Evolutionary conservation across 768 basidiomycete genomes (phyloP).

Genomic region (Pleurotus ostreatus): DNA sequence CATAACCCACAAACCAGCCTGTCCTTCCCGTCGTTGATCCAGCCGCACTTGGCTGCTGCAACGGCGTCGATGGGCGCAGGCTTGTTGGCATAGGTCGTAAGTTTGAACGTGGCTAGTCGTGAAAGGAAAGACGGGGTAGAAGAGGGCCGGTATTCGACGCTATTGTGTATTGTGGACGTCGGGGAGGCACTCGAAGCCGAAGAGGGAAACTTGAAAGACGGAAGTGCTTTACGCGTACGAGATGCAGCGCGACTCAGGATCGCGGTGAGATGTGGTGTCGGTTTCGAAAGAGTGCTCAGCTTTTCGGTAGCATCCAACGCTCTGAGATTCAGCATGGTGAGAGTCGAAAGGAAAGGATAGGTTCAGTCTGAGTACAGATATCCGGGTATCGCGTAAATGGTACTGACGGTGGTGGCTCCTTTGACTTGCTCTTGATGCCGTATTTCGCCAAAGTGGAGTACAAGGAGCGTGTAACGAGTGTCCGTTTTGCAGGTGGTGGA

Average conservation of each 20-base stretch:
- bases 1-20: slow-evolving; percentile 73
- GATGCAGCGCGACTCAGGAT: slow-evolving; percentile 66
- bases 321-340: neutral
- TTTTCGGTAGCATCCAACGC: neutral
- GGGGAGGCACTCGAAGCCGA: slow-evolving; percentile 23
- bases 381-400: neutral
- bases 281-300: slow-evolving; percentile 37
- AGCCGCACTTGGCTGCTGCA: slow-evolving; percentile 78
- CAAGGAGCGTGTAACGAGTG: slow-evolving; percentile 51
- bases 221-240: slow-evolving; percentile 46
- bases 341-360: neutral
- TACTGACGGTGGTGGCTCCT: slow-evolving; percentile 30
- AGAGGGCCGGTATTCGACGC: slow-evolving; percentile 73
- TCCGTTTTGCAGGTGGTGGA: slow-evolving; percentile 51
- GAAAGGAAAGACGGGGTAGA: slow-evolving; percentile 70
- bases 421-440: slow-evolving; percentile 47
- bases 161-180: slow-evolving; percentile 24
- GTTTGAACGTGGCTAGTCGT: slow-evolving; percentile 73
- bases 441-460: slow-evolving; percentile 81
- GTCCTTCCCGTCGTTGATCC: slow-evolving; percentile 82
- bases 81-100: slow-evolving; percentile 79
- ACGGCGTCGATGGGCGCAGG: slow-evolving; percentile 71
- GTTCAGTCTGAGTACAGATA: neutral
- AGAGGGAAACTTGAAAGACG: slow-evolving; percentile 35
- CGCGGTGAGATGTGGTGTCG: slow-evolving; percentile 65